These are phyloP conservation scores for Plasmodium chabaudi DNA, from an alignment of 169 alveolate species.

Conservation along the genomic window DNA sequence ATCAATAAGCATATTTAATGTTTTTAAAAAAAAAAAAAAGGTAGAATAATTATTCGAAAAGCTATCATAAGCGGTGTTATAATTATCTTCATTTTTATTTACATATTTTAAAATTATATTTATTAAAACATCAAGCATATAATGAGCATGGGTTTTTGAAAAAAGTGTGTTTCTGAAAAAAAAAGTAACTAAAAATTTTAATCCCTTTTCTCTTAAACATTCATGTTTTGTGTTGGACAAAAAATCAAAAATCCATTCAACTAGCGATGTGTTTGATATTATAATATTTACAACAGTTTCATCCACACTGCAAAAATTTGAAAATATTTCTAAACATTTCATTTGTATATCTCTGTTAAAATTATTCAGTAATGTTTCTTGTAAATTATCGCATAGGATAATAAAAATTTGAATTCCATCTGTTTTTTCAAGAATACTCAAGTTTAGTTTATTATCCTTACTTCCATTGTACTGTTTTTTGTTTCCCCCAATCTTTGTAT, in stretches of 20 bases:
- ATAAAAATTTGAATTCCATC: conserved; percentile 41
- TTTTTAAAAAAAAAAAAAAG: conserved; percentile 45
- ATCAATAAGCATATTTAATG: conserved; percentile 59
- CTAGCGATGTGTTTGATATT: conserved; percentile 47
- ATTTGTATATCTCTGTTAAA: conserved; percentile 69
- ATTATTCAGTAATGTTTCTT: conserved; percentile 65
- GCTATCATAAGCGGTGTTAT: neutral
- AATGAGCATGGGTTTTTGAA: conserved; percentile 66
- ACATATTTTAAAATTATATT: conserved; percentile 64
- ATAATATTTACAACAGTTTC: conserved; percentile 62
- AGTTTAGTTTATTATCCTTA: conserved; percentile 3
- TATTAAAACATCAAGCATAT: conserved; percentile 58
- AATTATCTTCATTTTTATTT: conserved; percentile 18
- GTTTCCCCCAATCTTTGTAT: too few species aligned
- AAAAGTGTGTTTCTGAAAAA: conserved; percentile 69
- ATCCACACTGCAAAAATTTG: conserved; percentile 43
- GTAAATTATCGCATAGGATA: conserved; percentile 68
- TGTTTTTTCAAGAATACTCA: conserved; percentile 10
- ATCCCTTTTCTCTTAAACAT: conserved; percentile 56
- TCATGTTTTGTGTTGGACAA: conserved; percentile 70
- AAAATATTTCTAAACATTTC: conserved; percentile 72
- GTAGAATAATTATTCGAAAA: conserved; percentile 16
- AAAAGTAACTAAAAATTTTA: conserved; percentile 60
- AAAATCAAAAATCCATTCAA: conserved; percentile 71
- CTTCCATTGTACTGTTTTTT: too few species aligned